These are phyloP conservation scores for Brettanomyces sp. DNA, from an alignment of 805 yeast species.

Conservation along the genomic window DNA sequence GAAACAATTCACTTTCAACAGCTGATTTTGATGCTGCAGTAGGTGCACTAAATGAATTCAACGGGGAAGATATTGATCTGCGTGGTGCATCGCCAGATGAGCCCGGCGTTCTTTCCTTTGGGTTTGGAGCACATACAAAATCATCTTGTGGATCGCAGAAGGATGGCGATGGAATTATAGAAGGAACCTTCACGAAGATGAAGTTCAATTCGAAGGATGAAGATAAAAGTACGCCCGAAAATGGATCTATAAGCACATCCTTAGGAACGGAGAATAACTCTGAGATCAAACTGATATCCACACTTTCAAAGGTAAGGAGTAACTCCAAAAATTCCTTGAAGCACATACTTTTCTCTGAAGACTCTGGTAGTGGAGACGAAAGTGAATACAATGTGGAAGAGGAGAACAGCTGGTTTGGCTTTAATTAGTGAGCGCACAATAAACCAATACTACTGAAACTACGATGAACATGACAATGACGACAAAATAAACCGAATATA, in stretches of 20 bases:
- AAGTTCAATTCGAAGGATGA: slow-evolving; percentile 7
- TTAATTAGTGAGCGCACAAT: neutral
- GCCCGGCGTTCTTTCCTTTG: slow-evolving; percentile 8
- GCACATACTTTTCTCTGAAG: neutral
- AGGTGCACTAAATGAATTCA: too few species aligned
- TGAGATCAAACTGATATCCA: neutral
- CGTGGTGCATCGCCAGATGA: slow-evolving; percentile 3
- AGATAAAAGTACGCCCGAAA: too few species aligned
- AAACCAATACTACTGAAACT: too few species aligned
- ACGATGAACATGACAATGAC: too few species aligned
- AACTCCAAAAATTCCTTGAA: neutral
- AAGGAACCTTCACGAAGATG: slow-evolving; percentile 11
- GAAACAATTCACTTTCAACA: neutral
- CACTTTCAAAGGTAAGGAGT: neutral
- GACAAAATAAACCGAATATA: too few species aligned
- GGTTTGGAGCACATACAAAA: slow-evolving; percentile 2
- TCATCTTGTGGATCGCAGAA: neutral
- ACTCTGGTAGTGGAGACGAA: neutral
- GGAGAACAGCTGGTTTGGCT: slow-evolving; percentile 1
- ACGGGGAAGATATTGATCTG: too few species aligned
- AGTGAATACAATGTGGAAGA: neutral
- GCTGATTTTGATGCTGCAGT: neutral
- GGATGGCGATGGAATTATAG: slow-evolving; percentile 3
- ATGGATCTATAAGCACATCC: neutral
- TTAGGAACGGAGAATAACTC: neutral